Percentiles rank a stretch among this genome's conserved stretches.
phyloP scores from a whole-genome alignment of 345 rosid species.

The Corymbia maculata region DNA sequence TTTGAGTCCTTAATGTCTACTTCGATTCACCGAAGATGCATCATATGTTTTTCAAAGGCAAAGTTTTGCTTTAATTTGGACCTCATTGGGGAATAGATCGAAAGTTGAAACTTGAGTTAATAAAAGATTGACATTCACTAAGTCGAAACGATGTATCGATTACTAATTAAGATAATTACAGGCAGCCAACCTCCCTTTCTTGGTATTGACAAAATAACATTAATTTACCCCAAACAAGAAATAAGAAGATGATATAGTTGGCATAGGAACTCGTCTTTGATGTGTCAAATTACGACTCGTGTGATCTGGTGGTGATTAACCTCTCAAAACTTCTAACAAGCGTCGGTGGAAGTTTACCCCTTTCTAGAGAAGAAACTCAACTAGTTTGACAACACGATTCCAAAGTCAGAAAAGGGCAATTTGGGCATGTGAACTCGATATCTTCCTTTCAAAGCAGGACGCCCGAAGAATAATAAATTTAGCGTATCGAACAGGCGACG shows the following conservation, averaged over 20 bases:
- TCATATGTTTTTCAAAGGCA: not conserved
- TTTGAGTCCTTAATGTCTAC: not conserved
- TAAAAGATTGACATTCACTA: not conserved
- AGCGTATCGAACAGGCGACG: not conserved
- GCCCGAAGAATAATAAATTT: not conserved
- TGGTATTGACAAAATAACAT: not conserved
- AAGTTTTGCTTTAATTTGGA: not conserved
- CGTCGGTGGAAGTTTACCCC: not conserved
- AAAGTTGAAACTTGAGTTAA: not conserved
- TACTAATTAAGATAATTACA: not conserved
- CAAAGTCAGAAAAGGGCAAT: not conserved
- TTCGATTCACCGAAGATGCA: rapidly evolving
- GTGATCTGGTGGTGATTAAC: not conserved
- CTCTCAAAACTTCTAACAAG: not conserved
- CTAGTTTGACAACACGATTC: not conserved
- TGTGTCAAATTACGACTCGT: not conserved
- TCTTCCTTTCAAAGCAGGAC: not conserved
- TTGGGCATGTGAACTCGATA: not conserved
- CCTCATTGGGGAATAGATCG: not conserved
- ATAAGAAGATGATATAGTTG: not conserved
- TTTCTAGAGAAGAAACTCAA: not conserved
- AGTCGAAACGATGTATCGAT: not conserved
- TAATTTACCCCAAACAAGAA: not conserved
- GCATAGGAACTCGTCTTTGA: not conserved
- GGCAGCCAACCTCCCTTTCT: not conserved